Evolutionary conservation across 163 green algal genomes (phyloP).

Genomic region (Coccomyxa subellipsoidea): DNA sequence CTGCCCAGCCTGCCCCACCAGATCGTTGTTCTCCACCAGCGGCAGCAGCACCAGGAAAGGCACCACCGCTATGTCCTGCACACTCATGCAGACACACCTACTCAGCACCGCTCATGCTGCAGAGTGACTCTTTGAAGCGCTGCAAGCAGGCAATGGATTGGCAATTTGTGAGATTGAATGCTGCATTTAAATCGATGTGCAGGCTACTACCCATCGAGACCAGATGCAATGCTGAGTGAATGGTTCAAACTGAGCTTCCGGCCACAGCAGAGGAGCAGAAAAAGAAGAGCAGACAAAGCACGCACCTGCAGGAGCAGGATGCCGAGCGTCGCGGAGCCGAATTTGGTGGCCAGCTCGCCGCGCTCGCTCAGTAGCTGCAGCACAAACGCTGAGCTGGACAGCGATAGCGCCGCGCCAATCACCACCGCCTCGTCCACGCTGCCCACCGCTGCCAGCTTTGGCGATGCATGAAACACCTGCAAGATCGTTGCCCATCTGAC

Average conservation of each 20-base stretch:
- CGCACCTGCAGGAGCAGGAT: conserved; percentile 88
- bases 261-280: too few relatives aligned
- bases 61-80: conserved; percentile 93
- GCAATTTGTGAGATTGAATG: too few relatives aligned
- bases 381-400: conserved; percentile 93
- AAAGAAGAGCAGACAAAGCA: too few relatives aligned
- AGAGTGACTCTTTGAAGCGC: too few relatives aligned
- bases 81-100: neutral
- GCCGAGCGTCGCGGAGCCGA: conserved; percentile 90
- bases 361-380: conserved; percentile 88
- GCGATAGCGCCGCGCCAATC: conserved; percentile 87
- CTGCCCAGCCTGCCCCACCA: conserved; percentile 24
- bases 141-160: too few relatives aligned
- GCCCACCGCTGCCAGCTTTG: conserved; percentile 71
- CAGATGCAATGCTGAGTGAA: too few relatives aligned
- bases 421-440: conserved; percentile 90
- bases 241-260: too few relatives aligned
- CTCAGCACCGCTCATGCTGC: too few relatives aligned
- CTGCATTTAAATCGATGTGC: too few relatives aligned
- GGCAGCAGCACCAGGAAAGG: conserved; percentile 95
- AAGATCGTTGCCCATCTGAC: neutral
- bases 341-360: conserved; percentile 75
- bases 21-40: conserved; percentile 61
- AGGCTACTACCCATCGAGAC: too few relatives aligned
- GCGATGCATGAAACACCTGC: conserved; percentile 50